Evolutionary conservation across 495 filamentous ascomycete genomes (phyloP), one percentile per base, ranked within the genome.

Genomic region (Podospora tetraspora): DNA sequence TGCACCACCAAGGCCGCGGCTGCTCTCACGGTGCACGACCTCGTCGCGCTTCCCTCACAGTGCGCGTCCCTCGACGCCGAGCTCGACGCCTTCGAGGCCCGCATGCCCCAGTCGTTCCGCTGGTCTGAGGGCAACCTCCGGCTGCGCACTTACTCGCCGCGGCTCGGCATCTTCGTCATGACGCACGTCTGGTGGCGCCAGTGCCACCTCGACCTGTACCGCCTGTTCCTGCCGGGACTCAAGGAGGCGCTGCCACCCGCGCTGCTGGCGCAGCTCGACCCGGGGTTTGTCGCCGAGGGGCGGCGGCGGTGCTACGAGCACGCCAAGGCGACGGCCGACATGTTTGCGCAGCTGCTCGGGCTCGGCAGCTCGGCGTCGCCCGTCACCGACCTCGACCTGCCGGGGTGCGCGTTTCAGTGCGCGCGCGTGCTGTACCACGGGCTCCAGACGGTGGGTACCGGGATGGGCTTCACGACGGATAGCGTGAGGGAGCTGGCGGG

Each of bases 131-230:
- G 74, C 68, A 84, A 83, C 62, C 71, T 84, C 19, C 80, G 80
- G 10, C 71, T 85, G 23, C 81, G 81, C n/a, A 78, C 78, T 7
- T 85, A 84, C 70, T 84, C 83, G 0, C 73, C 80, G 21, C 71
- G 81, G 0, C 68, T 83, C 8, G 79, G 80, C 34, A 79, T 84
- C 57, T 84, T 81, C 61, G 72, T 85, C 68, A 84, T 82, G 81
- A 83, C 83, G 16, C 83, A 85, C 61, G 76, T 84, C 3, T 80
- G 77, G 79, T 84, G 83, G 82, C 68, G 80, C 29, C 83, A 84
- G 61, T 85, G 83, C 62, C 75, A 84, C 57, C 79, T 82, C 37
- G 83, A 85, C 68, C 74, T 85, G 3, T 84, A 80, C 68, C 79
- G 83, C 12, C 71, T 84, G 16, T 80, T 80, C 29, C 69, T 84